Percentiles rank a stretch among this genome's conserved stretches.
Evolutionary conservation across 1,139 yeast genomes (phyloP).

Genomic region (Geotrichum restrictum): DNA sequence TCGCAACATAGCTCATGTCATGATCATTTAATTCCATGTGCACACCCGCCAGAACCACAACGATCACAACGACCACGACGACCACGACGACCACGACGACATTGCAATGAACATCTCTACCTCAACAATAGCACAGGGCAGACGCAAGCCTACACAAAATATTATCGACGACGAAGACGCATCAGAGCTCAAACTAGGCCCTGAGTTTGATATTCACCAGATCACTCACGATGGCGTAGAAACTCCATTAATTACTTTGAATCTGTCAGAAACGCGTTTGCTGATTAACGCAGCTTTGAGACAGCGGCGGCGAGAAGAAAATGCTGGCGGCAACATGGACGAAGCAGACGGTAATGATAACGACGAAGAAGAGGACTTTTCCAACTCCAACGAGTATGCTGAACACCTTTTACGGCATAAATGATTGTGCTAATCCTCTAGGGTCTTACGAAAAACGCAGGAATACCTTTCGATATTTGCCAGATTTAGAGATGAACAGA

Average conservation of each 20-base stretch:
- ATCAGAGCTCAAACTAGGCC: conserved; percentile 78
- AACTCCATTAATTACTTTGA: conserved; percentile 75
- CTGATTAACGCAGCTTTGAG: conserved; percentile 85
- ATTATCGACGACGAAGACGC: conserved; percentile 76
- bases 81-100: not conserved
- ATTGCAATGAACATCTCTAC: conserved; percentile 84
- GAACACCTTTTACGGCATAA: not conserved
- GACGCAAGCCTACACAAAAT: conserved; percentile 66
- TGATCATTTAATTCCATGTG: too few species aligned
- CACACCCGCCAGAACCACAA: not conserved
- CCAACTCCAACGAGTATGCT: conserved; percentile 41
- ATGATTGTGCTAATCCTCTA: conserved; percentile 13
- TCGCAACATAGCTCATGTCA: too few species aligned
- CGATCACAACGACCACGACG: not conserved
- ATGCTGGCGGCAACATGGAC: conserved; percentile 40
- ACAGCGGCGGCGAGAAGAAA: conserved; percentile 61
- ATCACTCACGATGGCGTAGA: conserved; percentile 74
- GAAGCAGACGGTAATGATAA: conserved; percentile 42
- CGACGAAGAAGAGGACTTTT: conserved; percentile 42
- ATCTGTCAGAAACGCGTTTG: conserved; percentile 83
- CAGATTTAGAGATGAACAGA: conserved; percentile 84
- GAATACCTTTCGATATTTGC: conserved; percentile 83
- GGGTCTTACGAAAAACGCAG: conserved; percentile 86
- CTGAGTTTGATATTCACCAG: conserved; percentile 82
- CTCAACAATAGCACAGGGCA: conserved; percentile 78